phyloP scores from a whole-genome alignment of 1,284 basidiomycete genomes.

The Ceratobasidium sp. region DNA sequence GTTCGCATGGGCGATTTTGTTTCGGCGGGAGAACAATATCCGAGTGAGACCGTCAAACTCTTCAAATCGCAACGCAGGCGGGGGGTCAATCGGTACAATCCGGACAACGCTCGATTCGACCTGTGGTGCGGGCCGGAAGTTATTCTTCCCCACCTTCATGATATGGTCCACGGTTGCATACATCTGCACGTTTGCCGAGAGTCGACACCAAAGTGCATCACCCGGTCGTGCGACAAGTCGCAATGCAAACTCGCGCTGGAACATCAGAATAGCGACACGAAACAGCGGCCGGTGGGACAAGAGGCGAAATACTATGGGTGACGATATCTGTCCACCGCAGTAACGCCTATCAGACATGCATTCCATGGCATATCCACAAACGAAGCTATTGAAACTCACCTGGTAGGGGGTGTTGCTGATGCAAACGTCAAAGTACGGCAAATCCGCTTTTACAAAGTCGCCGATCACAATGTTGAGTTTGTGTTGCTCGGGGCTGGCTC shows the following conservation, averaged over 20 bases:
- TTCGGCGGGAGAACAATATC: slow-evolving; percentile 89
- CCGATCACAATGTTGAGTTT: slow-evolving; percentile 96
- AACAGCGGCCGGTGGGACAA: slow-evolving; percentile 96
- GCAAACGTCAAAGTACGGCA: slow-evolving; percentile 99
- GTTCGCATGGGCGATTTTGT: slow-evolving; percentile 90
- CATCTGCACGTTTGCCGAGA: slow-evolving; percentile 97
- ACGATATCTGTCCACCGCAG: slow-evolving; percentile 85
- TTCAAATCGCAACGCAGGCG: slow-evolving; percentile 94
- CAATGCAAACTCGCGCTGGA: slow-evolving; percentile 97
- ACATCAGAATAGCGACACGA: slow-evolving; percentile 97
- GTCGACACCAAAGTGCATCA: slow-evolving; percentile 90
- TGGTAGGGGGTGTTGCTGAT: slow-evolving; percentile 99
- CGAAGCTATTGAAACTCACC: slow-evolving; percentile 56
- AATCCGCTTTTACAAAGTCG: slow-evolving; percentile 95
- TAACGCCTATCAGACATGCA: too few species aligned
- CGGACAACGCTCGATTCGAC: slow-evolving; percentile 95
- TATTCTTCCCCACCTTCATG: slow-evolving; percentile 96
- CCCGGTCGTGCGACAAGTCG: slow-evolving; percentile 90
- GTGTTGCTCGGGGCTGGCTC: slow-evolving; percentile 85
- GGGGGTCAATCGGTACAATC: slow-evolving; percentile 92
- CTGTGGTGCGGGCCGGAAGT: slow-evolving; percentile 95
- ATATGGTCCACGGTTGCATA: slow-evolving; percentile 95
- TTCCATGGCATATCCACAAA: too few species aligned
- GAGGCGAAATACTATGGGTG: slow-evolving; percentile 95
- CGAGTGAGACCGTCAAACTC: slow-evolving; percentile 96